A percentile compares a stretch with the other conserved stretches of the same genome.
Evolutionary conservation across 2,329 filamentous ascomycete genomes (phyloP).

Genomic region (Nothophoma quercina): DNA sequence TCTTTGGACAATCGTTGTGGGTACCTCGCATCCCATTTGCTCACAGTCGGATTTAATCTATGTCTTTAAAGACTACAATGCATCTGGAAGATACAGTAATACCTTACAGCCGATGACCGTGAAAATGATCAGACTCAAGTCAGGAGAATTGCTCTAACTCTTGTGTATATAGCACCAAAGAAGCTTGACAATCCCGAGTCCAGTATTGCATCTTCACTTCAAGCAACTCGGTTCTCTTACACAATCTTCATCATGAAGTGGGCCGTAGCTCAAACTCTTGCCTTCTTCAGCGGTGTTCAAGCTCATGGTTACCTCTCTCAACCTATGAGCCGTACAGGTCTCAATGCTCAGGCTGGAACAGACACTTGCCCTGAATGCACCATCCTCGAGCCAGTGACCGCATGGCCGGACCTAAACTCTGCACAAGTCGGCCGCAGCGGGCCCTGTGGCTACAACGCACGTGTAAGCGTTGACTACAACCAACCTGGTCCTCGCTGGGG

Average conservation of each 20-base stretch:
- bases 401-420: conserved; percentile 41
- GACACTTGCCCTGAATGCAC: conserved; percentile 48
- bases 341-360: conserved; percentile 42
- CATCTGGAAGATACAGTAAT: conserved; percentile 13
- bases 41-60: conserved; percentile 14
- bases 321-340: conserved; percentile 45
- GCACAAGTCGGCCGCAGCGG: conserved; percentile 42
- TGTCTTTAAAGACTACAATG: conserved; percentile 6
- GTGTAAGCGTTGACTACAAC: conserved; percentile 45
- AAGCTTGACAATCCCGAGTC: background rate
- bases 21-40: conserved; percentile 7
- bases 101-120: background rate
- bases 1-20: background rate
- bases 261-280: conserved; percentile 23
- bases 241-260: conserved; percentile 28
- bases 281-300: conserved; percentile 29
- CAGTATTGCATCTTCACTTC: background rate
- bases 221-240: background rate
- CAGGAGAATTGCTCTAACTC: background rate
- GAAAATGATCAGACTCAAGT: background rate
- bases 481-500: conserved; percentile 44
- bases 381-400: conserved; percentile 43
- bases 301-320: conserved; percentile 44
- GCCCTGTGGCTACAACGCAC: conserved; percentile 47
- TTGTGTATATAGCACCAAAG: conserved; percentile 7